Conservation (phyloP, 169 alveolate genomes). For the Eimeria necatrix region DNA sequence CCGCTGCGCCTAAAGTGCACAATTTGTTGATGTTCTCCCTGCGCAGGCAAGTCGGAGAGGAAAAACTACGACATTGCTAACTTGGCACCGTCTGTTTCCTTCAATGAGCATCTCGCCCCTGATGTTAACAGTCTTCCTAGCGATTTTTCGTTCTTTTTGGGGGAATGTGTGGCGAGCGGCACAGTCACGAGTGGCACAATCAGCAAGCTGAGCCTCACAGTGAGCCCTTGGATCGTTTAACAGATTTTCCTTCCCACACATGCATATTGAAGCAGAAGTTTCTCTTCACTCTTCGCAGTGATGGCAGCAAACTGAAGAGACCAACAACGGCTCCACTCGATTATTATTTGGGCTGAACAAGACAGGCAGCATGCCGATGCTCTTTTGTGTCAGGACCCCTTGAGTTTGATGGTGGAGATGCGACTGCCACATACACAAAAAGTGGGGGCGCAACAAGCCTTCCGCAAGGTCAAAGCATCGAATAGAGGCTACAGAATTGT, state of each 20-base stretch:
- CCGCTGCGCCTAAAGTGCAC: background rate
- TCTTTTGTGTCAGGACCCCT: conserved; percentile 27
- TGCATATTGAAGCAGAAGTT: too few relatives aligned
- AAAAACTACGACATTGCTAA: background rate
- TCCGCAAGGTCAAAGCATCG: conserved; percentile 48
- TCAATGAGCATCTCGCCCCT: background rate
- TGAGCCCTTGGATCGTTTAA: background rate
- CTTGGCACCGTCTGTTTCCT: background rate
- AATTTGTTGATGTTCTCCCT: background rate
- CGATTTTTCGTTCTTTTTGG: conserved; percentile 45
- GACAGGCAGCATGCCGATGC: background rate
- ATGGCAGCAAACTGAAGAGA: too few relatives aligned
- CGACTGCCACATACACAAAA: conserved; percentile 37
- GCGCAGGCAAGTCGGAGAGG: background rate
- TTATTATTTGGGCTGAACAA: too few relatives aligned
- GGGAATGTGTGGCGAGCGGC: conserved; percentile 67
- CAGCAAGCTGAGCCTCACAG: conserved; percentile 64
- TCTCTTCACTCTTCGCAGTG: too few relatives aligned
- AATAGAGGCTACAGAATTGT: conserved; percentile 72
- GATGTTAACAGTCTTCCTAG: conserved; percentile 39
- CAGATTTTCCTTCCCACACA: too few relatives aligned
- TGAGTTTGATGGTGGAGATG: conserved; percentile 41
- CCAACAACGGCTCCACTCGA: too few relatives aligned
- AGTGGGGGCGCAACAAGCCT: conserved; percentile 60
- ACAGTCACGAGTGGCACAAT: conserved; percentile 72